Evolutionary conservation across 2,329 filamentous ascomycete species (phyloP).

Genomic region (Trichoderma koningii): DNA sequence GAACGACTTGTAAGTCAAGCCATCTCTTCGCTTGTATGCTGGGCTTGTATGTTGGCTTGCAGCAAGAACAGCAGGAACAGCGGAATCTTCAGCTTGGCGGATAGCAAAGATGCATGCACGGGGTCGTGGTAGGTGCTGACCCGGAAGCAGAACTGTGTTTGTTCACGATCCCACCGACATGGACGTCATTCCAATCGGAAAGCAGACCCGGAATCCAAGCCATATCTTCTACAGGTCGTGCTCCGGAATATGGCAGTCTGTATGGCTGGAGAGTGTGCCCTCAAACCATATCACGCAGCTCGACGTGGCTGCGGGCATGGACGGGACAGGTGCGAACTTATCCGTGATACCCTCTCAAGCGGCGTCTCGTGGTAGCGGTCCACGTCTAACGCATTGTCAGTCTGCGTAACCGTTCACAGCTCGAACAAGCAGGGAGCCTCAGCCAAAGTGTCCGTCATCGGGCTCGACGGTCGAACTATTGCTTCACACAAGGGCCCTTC

Average conservation of each 20-base stretch:
- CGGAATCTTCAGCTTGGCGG: too few species aligned
- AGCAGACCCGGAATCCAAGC: slow-evolving; percentile 58
- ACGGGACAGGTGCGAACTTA: slow-evolving; percentile 49
- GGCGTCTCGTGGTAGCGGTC: too few species aligned
- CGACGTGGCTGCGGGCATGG: slow-evolving; percentile 59
- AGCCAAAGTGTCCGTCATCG: slow-evolving; percentile 43
- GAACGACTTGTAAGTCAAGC: slow-evolving; percentile 56
- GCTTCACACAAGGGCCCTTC: slow-evolving; percentile 48
- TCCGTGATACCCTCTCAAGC: neutral
- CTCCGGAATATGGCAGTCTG: slow-evolving; percentile 73
- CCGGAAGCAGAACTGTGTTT: slow-evolving; percentile 55
- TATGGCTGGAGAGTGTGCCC: slow-evolving; percentile 69
- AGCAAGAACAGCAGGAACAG: neutral
- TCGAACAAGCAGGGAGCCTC: slow-evolving; percentile 40
- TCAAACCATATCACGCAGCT: slow-evolving; percentile 58
- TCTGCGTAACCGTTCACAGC: slow-evolving; percentile 58
- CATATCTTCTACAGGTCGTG: slow-evolving; percentile 74
- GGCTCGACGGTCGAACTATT: slow-evolving; percentile 44
- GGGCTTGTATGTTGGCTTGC: neutral
- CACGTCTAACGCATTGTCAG: slow-evolving; percentile 38
- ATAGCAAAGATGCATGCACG: neutral
- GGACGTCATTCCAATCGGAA: slow-evolving; percentile 65
- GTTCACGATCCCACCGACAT: slow-evolving; percentile 68
- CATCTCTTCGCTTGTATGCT: too few species aligned
- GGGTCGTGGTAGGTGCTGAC: neutral